phyloP scores from a whole-genome alignment of 352 stramenopile genomes.

The Globisporangium acanthophoron region DNA sequence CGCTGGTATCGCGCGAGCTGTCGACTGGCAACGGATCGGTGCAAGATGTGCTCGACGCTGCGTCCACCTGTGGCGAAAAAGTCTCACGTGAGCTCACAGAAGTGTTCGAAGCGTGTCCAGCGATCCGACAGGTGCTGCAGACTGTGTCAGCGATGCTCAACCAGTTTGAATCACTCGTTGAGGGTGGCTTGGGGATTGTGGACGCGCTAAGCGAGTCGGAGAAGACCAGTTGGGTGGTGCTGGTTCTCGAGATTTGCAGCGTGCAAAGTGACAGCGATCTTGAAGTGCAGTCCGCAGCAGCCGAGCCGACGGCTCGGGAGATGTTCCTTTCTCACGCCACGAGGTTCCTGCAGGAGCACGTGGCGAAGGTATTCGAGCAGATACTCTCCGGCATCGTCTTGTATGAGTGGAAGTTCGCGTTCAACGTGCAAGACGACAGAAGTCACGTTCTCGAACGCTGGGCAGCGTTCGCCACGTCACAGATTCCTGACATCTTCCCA shows the following conservation, averaged over 20 bases:
- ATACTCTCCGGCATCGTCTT: slow-evolving; percentile 28
- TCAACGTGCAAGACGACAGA: slow-evolving; percentile 6
- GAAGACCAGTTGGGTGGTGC: slow-evolving; percentile 2
- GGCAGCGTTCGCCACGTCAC: slow-evolving; percentile 18
- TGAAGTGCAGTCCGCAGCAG: neutral
- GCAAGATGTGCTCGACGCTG: slow-evolving; percentile 1
- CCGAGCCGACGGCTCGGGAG: neutral
- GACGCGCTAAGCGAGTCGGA: neutral
- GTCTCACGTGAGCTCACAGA: neutral
- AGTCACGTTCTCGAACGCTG: slow-evolving; percentile 18
- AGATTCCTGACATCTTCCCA: slow-evolving; percentile 33
- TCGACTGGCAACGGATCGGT: neutral
- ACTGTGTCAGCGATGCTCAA: slow-evolving; percentile 18
- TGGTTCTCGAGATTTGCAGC: slow-evolving; percentile 4
- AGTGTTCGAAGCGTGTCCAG: slow-evolving; percentile 9
- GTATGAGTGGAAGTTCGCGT: slow-evolving; percentile 46
- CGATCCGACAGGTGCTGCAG: slow-evolving; percentile 15
- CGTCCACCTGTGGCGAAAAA: neutral
- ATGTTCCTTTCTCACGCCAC: slow-evolving; percentile 3
- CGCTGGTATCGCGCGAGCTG: slow-evolving; percentile 1
- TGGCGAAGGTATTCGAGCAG: slow-evolving; percentile 11
- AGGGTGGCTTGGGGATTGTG: slow-evolving; percentile 5
- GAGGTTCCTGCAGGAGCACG: slow-evolving; percentile 10
- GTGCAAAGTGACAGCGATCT: neutral
- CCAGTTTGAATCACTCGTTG: slow-evolving; percentile 14